These are phyloP conservation scores for Aspergillus diversus DNA, from an alignment of 495 filamentous ascomycete genomes.

Conservation along the genomic window DNA sequence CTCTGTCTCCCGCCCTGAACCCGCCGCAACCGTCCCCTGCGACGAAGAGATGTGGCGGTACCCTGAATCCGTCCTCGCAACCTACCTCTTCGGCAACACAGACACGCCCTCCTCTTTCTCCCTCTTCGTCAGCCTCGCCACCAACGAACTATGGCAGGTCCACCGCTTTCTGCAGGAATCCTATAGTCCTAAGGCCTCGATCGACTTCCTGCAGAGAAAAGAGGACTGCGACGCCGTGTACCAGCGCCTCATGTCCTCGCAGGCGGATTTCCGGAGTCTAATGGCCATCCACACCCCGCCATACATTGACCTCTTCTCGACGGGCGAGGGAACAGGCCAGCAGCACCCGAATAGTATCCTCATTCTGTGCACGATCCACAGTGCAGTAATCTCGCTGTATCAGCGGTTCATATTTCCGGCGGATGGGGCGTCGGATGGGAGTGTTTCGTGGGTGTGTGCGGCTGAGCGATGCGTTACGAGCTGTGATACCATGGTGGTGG, in stretches of 20 bases:
- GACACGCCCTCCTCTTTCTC: neutral
- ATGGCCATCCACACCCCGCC: neutral
- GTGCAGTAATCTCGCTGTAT: neutral
- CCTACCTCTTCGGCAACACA: neutral
- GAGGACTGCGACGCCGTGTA: neutral
- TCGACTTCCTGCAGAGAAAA: neutral
- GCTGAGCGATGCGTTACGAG: neutral
- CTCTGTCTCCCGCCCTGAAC: neutral
- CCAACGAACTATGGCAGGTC: neutral
- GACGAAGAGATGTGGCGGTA: neutral
- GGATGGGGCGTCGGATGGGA: neutral
- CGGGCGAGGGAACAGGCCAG: neutral
- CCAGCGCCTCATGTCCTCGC: neutral
- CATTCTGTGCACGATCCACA: neutral
- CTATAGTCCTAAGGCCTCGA: neutral
- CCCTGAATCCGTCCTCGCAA: neutral
- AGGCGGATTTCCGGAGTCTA: neutral
- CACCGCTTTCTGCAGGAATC: neutral
- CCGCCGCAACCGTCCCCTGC: neutral
- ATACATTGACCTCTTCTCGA: neutral
- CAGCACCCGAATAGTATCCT: neutral
- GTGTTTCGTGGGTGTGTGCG: neutral
- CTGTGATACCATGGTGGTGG: neutral
- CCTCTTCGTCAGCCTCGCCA: neutral
- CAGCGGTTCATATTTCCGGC: neutral